Base-by-base conservation (phyloP, 164 flowering plant species). In the Dillenia suffruticosa region DNA sequence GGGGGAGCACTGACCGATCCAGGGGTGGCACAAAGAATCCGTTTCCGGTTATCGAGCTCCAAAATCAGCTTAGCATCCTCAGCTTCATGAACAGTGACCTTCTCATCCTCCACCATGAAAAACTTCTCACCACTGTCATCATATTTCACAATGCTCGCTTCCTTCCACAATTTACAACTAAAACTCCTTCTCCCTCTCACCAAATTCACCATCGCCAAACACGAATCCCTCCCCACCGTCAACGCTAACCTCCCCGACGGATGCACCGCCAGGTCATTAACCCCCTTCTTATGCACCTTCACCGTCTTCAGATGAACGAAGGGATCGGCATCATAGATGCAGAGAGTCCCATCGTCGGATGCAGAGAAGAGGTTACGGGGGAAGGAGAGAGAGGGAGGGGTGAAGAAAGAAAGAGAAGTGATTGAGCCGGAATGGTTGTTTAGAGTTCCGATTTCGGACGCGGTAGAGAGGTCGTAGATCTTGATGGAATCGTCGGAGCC, bases 181-280 rank as follows among this genome's bases (percentile, higher is more conserved):
- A 86, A 94, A 58, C 94, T 94, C 82, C 95, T 70, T 73, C 84
- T 75, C 26, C 96, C 98, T n/a, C 92, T 72, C 47, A 91, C 82
- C 75, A 94, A 76, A 74, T 91, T 91, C 57, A 82, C 54, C 93
- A 94, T 84, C 15, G 78, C 94, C 68, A 94, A 70, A 58, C 91
- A 84, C 68, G 80, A 78, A 61, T 94, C 98, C 12, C 82, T 63
- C 15, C 90, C 91, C 1, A 94, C 96, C 0, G 88, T 77, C 65
- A 94, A 56, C 10, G 88, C 96, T 47, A 91, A 32, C 74, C 70
- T 78, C 53, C 98, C 96, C 7, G 95, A 79, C 0, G 85, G 81
- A 58, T 94, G 98, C 9, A 94, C 73, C 8, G 83, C 53, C 7
- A 91, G 56, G 51, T 87, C 88, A 47, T 80, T 83, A 24, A 94